Evolutionary conservation across 371 early-diverging fungal genomes (phyloP), one percentile per base, ranked within the genome.

Genomic region (Mucor sp.): DNA sequence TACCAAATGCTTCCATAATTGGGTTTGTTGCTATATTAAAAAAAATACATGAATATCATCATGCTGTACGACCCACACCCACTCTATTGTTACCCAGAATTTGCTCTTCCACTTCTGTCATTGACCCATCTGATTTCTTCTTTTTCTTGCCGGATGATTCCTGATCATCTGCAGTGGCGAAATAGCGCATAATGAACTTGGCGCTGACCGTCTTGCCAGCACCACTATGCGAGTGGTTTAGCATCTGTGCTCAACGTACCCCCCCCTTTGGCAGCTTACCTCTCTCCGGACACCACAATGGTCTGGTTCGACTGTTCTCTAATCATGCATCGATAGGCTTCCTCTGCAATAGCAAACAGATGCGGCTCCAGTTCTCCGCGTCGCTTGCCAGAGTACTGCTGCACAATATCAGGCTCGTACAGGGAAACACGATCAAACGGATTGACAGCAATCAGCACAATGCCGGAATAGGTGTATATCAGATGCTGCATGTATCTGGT

Each of bases 1-100:
- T 99, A 77, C 99, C 99, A 83, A 99, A 99, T 23, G 98, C 94
- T 89, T 99, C 99, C 85, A 99, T 91, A 72, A 99, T 95, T 8
- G 99, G 99, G 78, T 99, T 99, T 66, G 99, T 96, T 9, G 98
- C 92, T 83, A 58, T 48, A 48, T 12, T 35, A 55, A 41, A 35
- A 60, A 30, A 30, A 8, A 48, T n/a, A 48, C 21, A n/a, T 17
- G 39, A 48, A 62, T 62, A 62, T 23, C 33, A 63, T 64, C 39
- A 66, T 48, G 35, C 61, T 41, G 65, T 47, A 44, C 63, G 12
- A 66, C 57, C 17, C 61, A 53, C 39, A 19, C 30, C 23, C 23
- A 2, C 14, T 19, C 19, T 12, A 7, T 14, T 55, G 37, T 63
- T 78, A 84, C 86, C 86, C 57, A 94, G 70, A 66, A 94, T 91